Evolutionary conservation across 169 alveolate genomes (phyloP).

Genomic region (Plasmodium knowlesi): DNA sequence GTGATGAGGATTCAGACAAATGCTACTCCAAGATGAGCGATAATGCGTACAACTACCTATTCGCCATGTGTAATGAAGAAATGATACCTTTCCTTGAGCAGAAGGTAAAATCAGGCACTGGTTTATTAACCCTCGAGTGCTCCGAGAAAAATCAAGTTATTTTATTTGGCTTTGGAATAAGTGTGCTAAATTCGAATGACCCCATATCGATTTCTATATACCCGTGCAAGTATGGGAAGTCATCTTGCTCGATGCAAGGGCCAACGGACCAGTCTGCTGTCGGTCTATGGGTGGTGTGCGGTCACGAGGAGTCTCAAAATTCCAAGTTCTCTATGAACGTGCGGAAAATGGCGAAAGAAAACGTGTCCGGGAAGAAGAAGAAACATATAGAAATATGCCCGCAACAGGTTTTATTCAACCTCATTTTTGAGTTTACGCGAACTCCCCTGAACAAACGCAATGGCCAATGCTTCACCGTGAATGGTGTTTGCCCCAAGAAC

Average conservation of each 20-base stretch:
- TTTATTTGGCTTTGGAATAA: slow-evolving; percentile 70
- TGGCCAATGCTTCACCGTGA: slow-evolving; percentile 37
- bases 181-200: slow-evolving; percentile 66
- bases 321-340: slow-evolving; percentile 45
- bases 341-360: slow-evolving; percentile 42
- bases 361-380: slow-evolving; percentile 63
- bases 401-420: slow-evolving; percentile 15
- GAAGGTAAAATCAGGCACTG: slow-evolving; percentile 45
- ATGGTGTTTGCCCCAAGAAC: slow-evolving; percentile 36
- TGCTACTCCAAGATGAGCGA: slow-evolving; percentile 72
- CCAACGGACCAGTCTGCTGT: slow-evolving; percentile 54
- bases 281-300: slow-evolving; percentile 72
- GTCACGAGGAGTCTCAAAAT: slow-evolving; percentile 69
- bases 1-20: slow-evolving; percentile 64
- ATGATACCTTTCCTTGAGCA: slow-evolving; percentile 58
- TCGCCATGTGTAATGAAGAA: slow-evolving; percentile 72
- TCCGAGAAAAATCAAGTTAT: slow-evolving; percentile 53
- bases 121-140: slow-evolving; percentile 64
- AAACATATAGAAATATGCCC: slow-evolving; percentile 51
- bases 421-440: slow-evolving; percentile 55
- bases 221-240: slow-evolving; percentile 70
- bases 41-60: slow-evolving; percentile 33
- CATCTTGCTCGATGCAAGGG: slow-evolving; percentile 70
- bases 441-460: slow-evolving; percentile 36
- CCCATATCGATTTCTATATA: slow-evolving; percentile 48